A percentile compares a stretch with the other conserved stretches of the same genome.
phyloP scores from a whole-genome alignment of 2,329 filamentous ascomycete genomes.

The Penicillium expansum region DNA sequence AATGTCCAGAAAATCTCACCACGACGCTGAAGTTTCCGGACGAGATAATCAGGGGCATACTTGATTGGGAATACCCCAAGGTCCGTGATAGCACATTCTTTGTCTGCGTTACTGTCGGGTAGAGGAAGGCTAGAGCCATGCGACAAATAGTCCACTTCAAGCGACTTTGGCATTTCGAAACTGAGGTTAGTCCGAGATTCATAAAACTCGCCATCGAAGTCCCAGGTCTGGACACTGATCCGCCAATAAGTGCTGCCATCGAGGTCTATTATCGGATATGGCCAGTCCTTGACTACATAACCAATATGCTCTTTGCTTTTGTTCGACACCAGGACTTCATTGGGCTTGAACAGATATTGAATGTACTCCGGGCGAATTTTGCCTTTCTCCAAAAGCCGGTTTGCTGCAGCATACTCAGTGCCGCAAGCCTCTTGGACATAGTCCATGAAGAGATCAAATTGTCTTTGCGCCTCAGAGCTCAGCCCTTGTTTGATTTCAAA shows the following conservation, averaged over 20 bases:
- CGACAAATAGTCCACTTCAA: not conserved
- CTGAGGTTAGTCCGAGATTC: not conserved
- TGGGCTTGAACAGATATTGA: conserved; percentile 9
- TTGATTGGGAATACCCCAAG: conserved; percentile 2
- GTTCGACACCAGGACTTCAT: conserved; percentile 1
- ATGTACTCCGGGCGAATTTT: not conserved
- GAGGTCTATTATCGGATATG: not conserved
- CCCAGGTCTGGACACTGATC: not conserved
- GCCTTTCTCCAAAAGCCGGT: not conserved
- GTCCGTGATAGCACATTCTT: conserved; percentile 1
- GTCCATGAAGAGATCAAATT: conserved; percentile 3
- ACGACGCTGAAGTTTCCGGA: conserved; percentile 50
- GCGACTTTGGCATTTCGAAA: not conserved
- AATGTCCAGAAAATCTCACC: conserved; percentile 10
- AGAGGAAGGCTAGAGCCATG: not conserved
- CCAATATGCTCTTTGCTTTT: conserved; percentile 1
- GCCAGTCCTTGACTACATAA: conserved; percentile 2
- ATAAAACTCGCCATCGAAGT: not conserved
- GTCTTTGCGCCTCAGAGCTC: not conserved
- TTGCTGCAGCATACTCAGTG: not conserved
- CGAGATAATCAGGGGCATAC: conserved; percentile 31
- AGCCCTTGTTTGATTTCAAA: not conserved
- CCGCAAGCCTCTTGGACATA: conserved; percentile 1
- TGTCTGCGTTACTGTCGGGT: not conserved
- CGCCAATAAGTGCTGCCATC: not conserved